These are phyloP conservation scores for Tagetes patula DNA, from an alignment of 129 eudicot species.

Conservation along the genomic window DNA sequence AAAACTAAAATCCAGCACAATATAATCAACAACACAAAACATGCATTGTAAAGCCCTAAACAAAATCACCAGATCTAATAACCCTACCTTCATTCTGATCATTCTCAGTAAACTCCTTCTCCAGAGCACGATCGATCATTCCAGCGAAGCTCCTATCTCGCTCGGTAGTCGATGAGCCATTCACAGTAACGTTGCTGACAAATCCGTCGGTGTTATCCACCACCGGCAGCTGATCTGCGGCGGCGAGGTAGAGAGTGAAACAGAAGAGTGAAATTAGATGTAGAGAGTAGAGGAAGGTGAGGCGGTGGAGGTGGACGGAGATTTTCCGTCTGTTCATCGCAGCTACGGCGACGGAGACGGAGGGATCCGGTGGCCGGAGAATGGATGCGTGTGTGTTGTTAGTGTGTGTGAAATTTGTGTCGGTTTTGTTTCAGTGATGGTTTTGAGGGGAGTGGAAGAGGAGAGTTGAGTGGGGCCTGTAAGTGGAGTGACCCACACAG, in stretches of 20 bases:
- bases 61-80: constrained; percentile 43
- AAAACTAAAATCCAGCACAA: not conserved
- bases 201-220: constrained; percentile 18
- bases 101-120: constrained; percentile 78
- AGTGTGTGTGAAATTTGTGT: constrained; percentile 30
- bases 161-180: constrained; percentile 35
- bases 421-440: constrained; percentile 37
- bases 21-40: not conserved
- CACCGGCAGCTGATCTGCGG: constrained; percentile 36
- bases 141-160: constrained; percentile 81
- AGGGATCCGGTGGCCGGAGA: constrained; percentile 34
- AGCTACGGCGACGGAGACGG: constrained; percentile 29
- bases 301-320: constrained; percentile 24
- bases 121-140: constrained; percentile 88
- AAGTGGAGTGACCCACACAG: constrained; percentile 19
- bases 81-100: constrained; percentile 70
- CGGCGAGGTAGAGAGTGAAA: constrained; percentile 14
- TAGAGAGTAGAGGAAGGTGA: constrained; percentile 13
- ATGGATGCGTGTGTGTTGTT: constrained; percentile 18
- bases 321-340: constrained; percentile 34
- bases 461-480: constrained; percentile 28
- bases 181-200: constrained; percentile 29
- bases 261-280: constrained; percentile 14
- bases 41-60: constrained; percentile 25
- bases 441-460: constrained; percentile 20